Percentiles rank a stretch among this genome's conserved stretches.
Evolutionary conservation across 2,329 filamentous ascomycete genomes (phyloP).

Genomic region (Didymella keratinophila): DNA sequence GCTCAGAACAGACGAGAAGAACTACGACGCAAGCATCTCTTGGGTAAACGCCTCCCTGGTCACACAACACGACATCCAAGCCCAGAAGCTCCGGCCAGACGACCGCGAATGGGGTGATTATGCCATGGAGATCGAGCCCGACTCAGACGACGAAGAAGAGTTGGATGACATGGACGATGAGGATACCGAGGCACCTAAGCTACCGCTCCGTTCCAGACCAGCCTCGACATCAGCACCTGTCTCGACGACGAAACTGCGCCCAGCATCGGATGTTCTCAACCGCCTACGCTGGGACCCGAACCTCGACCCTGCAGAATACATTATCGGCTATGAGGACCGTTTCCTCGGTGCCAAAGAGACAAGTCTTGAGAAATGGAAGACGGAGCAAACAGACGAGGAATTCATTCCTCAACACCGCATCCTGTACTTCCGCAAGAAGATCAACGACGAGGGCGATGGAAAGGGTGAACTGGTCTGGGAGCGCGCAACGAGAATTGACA

Average conservation of each 20-base stretch:
- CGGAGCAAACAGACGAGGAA: constrained; percentile 62
- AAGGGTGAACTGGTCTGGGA: constrained; percentile 59
- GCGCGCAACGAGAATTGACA: constrained; percentile 56
- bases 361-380: constrained; percentile 60
- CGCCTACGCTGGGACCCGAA: constrained; percentile 60
- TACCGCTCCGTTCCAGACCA: constrained; percentile 29
- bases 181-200: constrained; percentile 16
- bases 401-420: constrained; percentile 65
- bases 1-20: constrained; percentile 44
- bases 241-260: constrained; percentile 42
- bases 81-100: constrained; percentile 55
- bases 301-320: constrained; percentile 55
- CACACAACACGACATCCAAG: constrained; percentile 46
- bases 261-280: constrained; percentile 56
- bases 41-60: constrained; percentile 49
- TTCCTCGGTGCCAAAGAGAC: constrained; percentile 61
- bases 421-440: constrained; percentile 57
- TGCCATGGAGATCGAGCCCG: constrained; percentile 52
- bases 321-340: constrained; percentile 63
- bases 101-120: constrained; percentile 61
- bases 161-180: constrained; percentile 31
- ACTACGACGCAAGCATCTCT: constrained; percentile 45
- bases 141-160: constrained; percentile 47
- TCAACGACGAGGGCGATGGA: constrained; percentile 28
- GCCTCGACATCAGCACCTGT: constrained; percentile 30